phyloP scores from a whole-genome alignment of 768 basidiomycete genomes.

The Leucogyrophana mollusca region DNA sequence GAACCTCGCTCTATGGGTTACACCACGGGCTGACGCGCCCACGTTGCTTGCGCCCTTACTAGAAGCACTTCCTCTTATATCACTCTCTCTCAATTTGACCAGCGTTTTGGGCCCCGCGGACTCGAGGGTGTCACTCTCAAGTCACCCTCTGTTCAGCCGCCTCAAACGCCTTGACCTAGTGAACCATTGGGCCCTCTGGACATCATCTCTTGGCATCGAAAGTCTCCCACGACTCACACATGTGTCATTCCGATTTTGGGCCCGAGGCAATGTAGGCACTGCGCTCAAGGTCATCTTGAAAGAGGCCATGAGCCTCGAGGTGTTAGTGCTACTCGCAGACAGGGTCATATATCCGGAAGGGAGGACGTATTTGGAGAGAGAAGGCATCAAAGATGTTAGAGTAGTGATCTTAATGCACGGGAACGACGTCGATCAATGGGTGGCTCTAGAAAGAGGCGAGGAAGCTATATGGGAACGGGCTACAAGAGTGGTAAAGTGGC shows the following conservation, averaged over 20 bases:
- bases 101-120: slow-evolving; percentile 1
- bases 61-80: slow-evolving; percentile 10
- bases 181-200: slow-evolving; percentile 18
- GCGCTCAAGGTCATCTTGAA: slow-evolving; percentile 7
- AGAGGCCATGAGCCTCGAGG: slow-evolving; percentile 4
- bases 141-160: slow-evolving; percentile 10
- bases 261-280: slow-evolving; percentile 6
- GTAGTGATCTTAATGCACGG: slow-evolving; percentile 15
- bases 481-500: slow-evolving; percentile 12
- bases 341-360: slow-evolving; percentile 1
- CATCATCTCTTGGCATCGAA: slow-evolving; percentile 15
- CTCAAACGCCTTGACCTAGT: slow-evolving; percentile 20
- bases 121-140: not conserved
- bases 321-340: slow-evolving; percentile 12
- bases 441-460: slow-evolving; percentile 5
- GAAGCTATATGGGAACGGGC: slow-evolving; percentile 15
- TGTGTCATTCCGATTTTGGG: slow-evolving; percentile 15
- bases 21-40: slow-evolving; percentile 1
- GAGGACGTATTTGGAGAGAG: slow-evolving; percentile 9
- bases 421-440: slow-evolving; percentile 14
- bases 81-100: slow-evolving; percentile 14
- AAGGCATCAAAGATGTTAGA: slow-evolving; percentile 7
- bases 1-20: slow-evolving; percentile 16
- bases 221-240: slow-evolving; percentile 10
- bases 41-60: slow-evolving; percentile 1